Evolutionary conservation across 306 rosid species (phyloP), one percentile per base, ranked within the genome.

Genomic region (Quercus mongolica): DNA sequence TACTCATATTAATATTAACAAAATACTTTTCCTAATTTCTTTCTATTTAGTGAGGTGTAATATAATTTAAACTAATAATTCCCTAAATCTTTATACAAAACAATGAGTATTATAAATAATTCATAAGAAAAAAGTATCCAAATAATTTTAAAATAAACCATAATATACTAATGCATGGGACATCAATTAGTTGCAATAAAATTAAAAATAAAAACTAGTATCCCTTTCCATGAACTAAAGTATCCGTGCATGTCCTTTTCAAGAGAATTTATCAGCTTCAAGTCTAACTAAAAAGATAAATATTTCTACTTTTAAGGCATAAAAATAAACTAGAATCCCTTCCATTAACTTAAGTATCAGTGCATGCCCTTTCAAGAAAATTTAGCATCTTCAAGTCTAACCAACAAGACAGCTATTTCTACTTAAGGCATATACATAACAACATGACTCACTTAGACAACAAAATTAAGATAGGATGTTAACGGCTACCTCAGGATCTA

Each of bases 401-500:
- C 20, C 72, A 67, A 35, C 26, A 13, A 25, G 72, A 67, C 4
- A 19, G n/a, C 1, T 31, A 67, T 28, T 33, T 35, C 51, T 67
- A 67, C 6, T n/a, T 33, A 1, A 19, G 12, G 38, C 51, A 67
- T 67, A 33, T 4, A 9, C 3, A 67, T 35, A 67, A 35, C 12
- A 19, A 13, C n/a, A 35, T 3, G 15, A 19, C 49, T 67, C 6
- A 31, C 49, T 65, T 65, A 5, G 2, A 30, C 44, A 21, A 38
- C 57, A 58, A 13, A 51, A 38, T 30, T 38, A 2, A 18, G 30
- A 56, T n/a, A 18, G 76, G 7, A 74, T 71, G 65, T 52, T 6
- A 23, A 77, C 20, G 8, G 78, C 63, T 91, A 95, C 98, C 97
- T 87, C 83, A 71, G 92, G 92, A 69, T 92, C 84, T n/a, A 92